These are phyloP conservation scores for Plectosphaerella sp. DNA, from an alignment of 2,329 filamentous ascomycete species.

Conservation along the genomic window DNA sequence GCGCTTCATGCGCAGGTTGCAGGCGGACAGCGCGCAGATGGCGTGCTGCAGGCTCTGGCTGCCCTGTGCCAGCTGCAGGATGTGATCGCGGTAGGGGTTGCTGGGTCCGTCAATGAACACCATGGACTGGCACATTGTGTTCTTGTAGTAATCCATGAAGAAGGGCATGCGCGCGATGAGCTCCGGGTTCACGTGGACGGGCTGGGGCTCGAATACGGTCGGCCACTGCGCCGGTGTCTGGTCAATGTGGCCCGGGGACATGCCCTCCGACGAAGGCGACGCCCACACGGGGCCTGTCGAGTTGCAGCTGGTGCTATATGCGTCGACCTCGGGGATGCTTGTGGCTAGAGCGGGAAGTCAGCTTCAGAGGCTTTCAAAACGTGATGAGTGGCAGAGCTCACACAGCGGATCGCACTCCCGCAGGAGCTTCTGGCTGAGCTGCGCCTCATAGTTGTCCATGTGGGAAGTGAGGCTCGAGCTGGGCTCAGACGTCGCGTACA, in stretches of 20 bases:
- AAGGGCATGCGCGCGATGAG: constrained; percentile 77
- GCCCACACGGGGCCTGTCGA: constrained; percentile 45
- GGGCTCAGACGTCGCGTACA: constrained; percentile 56
- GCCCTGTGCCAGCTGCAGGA: constrained; percentile 70
- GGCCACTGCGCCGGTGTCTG: constrained; percentile 44
- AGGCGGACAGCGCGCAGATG: constrained; percentile 82
- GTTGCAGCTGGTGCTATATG: constrained; percentile 45
- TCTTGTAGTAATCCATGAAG: constrained; percentile 90
- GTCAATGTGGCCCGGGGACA: constrained; percentile 37
- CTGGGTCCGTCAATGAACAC: constrained; percentile 82
- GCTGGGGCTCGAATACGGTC: constrained; percentile 37
- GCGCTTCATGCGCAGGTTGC: constrained; percentile 83
- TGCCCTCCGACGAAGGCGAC: constrained; percentile 39
- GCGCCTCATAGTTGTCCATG: constrained; percentile 52
- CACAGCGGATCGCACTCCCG: constrained; percentile 52
- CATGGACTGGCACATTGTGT: constrained; percentile 86
- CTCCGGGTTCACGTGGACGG: constrained; percentile 52
- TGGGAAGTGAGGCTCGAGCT: constrained; percentile 58
- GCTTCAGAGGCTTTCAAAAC: background rate
- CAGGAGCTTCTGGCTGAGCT: constrained; percentile 48
- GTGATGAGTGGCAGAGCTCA: constrained; percentile 24
- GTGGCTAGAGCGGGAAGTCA: constrained; percentile 20
- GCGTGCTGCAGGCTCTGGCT: constrained; percentile 88
- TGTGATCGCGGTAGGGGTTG: constrained; percentile 82
- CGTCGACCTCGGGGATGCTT: constrained; percentile 49